These are phyloP conservation scores for Leishmania tarentolae DNA, from an alignment of 208 protist genomes.

Conservation along the genomic window DNA sequence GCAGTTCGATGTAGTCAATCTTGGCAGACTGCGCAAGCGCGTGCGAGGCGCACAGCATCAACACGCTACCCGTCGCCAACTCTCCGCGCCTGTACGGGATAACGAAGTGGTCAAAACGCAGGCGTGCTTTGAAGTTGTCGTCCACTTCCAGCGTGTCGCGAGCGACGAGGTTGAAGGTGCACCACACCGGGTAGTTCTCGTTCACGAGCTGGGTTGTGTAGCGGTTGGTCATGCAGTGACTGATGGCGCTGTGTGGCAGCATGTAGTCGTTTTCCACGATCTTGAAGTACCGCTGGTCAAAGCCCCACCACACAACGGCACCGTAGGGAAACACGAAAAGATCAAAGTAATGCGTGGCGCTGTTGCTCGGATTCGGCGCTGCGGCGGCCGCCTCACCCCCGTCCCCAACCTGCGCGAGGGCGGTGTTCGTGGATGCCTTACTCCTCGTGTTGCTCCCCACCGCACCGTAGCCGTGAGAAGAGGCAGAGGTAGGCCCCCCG, in stretches of 20 bases:
- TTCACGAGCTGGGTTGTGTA: constrained; percentile 72
- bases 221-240: constrained; percentile 62
- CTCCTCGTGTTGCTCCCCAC: background rate
- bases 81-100: constrained; percentile 70
- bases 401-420: background rate
- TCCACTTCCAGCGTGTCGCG: constrained; percentile 64
- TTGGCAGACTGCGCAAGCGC: constrained; percentile 81
- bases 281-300: constrained; percentile 78
- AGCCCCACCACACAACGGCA: constrained; percentile 84
- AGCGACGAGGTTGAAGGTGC: constrained; percentile 62
- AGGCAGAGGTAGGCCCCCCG: background rate
- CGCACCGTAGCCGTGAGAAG: background rate
- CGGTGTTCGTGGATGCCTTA: too few relatives aligned
- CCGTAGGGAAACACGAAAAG: constrained; percentile 83
- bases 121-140: constrained; percentile 62
- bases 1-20: constrained; percentile 82
- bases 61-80: constrained; percentile 52
- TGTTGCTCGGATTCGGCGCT: background rate
- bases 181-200: constrained; percentile 84
- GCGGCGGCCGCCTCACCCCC: constrained; percentile 21
- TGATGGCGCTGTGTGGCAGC: constrained; percentile 63
- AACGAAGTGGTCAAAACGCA: constrained; percentile 78
- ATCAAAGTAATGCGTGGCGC: constrained; percentile 46
- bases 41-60: constrained; percentile 76
- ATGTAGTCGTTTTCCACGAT: constrained; percentile 84